Conservation (phyloP, 805 yeast species). For the Pichia cephalocereana region DNA sequence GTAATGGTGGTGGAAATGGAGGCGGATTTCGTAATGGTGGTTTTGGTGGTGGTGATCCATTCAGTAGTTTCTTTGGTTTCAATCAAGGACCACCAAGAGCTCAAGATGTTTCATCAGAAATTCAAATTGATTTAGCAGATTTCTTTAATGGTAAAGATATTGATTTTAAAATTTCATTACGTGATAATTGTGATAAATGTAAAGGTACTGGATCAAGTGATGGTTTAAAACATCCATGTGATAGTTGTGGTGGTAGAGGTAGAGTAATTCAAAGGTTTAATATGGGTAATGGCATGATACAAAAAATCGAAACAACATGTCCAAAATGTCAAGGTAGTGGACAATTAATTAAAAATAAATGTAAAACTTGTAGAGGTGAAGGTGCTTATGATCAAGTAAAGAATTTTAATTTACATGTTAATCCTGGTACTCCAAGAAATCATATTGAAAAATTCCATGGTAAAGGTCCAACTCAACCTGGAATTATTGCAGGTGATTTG, state of each 20-base stretch:
- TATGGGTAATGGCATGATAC: slow-evolving; percentile 85
- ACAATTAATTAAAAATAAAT: slow-evolving; percentile 48
- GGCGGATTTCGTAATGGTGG: background rate
- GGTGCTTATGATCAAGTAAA: slow-evolving; percentile 52
- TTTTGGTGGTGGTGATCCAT: slow-evolving; percentile 35
- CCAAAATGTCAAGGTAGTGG: slow-evolving; percentile 79
- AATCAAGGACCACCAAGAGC: slow-evolving; percentile 43
- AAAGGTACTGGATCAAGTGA: slow-evolving; percentile 82
- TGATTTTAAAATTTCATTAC: slow-evolving; percentile 57
- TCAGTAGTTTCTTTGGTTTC: slow-evolving; percentile 47
- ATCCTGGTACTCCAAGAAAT: slow-evolving; percentile 62
- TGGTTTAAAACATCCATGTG: slow-evolving; percentile 58
- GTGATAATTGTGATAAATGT: slow-evolving; percentile 69
- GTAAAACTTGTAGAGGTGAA: slow-evolving; percentile 62
- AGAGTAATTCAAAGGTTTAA: slow-evolving; percentile 55
- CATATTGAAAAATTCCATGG: slow-evolving; percentile 53
- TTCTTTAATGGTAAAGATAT: slow-evolving; percentile 60
- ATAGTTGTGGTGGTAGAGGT: slow-evolving; percentile 70
- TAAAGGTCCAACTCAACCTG: slow-evolving; percentile 81
- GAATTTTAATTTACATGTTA: slow-evolving; percentile 49
- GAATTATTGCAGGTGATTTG: slow-evolving; percentile 73
- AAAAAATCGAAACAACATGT: slow-evolving; percentile 73
- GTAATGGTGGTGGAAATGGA: slow-evolving; percentile 34
- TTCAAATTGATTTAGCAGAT: slow-evolving; percentile 52
- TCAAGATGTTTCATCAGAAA: slow-evolving; percentile 45